These are phyloP conservation scores for Gastrodia elata DNA, from an alignment of 106 monocot genomes.

Conservation along the genomic window DNA sequence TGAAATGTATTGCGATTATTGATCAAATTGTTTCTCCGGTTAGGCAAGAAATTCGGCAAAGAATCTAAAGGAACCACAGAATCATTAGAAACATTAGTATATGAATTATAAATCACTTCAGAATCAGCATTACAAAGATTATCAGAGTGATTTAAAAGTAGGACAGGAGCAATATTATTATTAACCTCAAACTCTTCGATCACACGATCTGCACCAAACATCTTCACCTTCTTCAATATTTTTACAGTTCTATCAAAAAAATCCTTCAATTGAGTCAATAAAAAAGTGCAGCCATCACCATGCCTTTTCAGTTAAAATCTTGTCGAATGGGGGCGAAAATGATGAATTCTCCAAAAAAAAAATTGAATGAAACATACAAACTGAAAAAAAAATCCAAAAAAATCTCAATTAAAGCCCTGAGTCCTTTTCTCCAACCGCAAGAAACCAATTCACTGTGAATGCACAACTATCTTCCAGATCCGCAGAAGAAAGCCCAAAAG, in stretches of 20 bases:
- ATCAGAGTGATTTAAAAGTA: too few relatives aligned
- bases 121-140: too few relatives aligned
- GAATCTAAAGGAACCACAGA: too few relatives aligned
- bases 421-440: background rate
- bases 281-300: background rate
- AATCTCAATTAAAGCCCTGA: background rate
- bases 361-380: background rate
- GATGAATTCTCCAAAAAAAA: too few relatives aligned
- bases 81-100: too few relatives aligned
- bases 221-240: conserved; percentile 20
- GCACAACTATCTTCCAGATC: background rate
- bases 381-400: background rate
- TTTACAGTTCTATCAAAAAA: background rate
- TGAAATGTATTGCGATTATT: too few relatives aligned
- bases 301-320: background rate
- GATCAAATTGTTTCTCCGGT: too few relatives aligned
- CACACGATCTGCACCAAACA: conserved; percentile 31
- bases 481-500: background rate
- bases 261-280: background rate
- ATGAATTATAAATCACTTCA: too few relatives aligned
- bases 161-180: too few relatives aligned
- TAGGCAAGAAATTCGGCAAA: too few relatives aligned
- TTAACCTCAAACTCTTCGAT: conserved; percentile 69
- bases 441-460: background rate
- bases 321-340: too few relatives aligned